A percentile compares a stretch with the other conserved stretches of the same genome.
These are phyloP conservation scores for Xylaria sp. DNA, from an alignment of 2,329 filamentous ascomycete species.

Conservation along the genomic window DNA sequence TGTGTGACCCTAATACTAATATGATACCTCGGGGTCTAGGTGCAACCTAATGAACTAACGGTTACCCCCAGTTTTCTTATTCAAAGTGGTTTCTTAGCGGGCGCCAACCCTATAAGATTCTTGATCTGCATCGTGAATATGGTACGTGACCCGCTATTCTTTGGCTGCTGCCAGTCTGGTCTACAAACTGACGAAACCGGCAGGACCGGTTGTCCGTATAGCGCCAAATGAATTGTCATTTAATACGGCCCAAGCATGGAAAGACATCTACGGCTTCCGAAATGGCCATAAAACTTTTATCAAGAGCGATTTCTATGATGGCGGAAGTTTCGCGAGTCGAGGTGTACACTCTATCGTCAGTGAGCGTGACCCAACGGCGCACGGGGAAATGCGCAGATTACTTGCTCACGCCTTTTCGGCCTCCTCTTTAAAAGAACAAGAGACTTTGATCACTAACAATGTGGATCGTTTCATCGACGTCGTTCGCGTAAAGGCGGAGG, in stretches of 20 bases:
- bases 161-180: no score
- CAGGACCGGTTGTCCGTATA: no score
- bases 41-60: no score
- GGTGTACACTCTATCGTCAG: slow-evolving; percentile 24
- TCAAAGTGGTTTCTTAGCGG: no score
- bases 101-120: no score
- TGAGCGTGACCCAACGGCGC: not conserved
- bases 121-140: no score
- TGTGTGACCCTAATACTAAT: no score
- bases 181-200: no score
- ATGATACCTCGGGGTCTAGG: no score
- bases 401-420: slow-evolving; percentile 1
- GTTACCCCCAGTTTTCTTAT: no score
- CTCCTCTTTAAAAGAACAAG: not conserved
- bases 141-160: no score
- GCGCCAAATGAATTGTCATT: slow-evolving; percentile 46
- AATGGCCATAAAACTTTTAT: slow-evolving; percentile 39
- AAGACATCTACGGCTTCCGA: slow-evolving; percentile 45
- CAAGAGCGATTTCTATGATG: slow-evolving; percentile 33
- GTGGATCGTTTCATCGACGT: not conserved
- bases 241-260: slow-evolving; percentile 40
- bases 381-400: slow-evolving; percentile 3
- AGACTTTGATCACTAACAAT: not conserved
- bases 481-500: not conserved
- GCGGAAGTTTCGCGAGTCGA: slow-evolving; percentile 30